A percentile compares a stretch with the other conserved stretches of the same genome.
Evolutionary conservation across 179 eudicot species (phyloP).

Genomic region (Vitellaria paradoxa): DNA sequence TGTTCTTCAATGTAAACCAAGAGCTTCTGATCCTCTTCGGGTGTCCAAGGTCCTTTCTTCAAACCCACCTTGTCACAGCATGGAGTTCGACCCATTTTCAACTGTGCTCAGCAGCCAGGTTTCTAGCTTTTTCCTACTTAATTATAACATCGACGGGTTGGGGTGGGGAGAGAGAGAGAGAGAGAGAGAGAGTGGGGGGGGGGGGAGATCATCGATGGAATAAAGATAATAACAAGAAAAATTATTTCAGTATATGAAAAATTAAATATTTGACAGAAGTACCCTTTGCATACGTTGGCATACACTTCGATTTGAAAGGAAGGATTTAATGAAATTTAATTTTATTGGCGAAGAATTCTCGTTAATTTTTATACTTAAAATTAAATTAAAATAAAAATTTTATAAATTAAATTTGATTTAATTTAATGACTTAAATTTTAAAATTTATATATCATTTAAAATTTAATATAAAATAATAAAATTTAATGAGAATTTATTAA

Average conservation of each 20-base stretch:
- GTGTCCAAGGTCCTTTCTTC: constrained; percentile 98
- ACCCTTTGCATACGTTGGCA: not conserved
- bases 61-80: constrained; percentile 87
- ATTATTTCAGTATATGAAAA: not conserved
- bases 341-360: too few relatives aligned
- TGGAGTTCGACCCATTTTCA: constrained; percentile 78
- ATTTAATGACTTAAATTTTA: too few relatives aligned
- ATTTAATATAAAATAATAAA: too few relatives aligned
- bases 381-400: too few relatives aligned
- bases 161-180: constrained; percentile 19
- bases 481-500: too few relatives aligned
- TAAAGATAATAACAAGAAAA: not conserved
- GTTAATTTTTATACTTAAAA: too few relatives aligned
- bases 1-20: constrained; percentile 80
- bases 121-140: not conserved
- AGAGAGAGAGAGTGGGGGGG: constrained; percentile 19
- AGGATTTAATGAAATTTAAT: too few relatives aligned
- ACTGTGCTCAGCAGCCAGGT: not conserved
- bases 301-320: too few relatives aligned
- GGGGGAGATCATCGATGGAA: constrained; percentile 28
- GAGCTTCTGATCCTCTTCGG: constrained; percentile 94
- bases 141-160: constrained; percentile 3
- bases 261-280: not conserved
- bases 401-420: too few relatives aligned
- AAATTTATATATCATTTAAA: too few relatives aligned